Percentiles rank a stretch among this genome's conserved stretches.
phyloP scores from a whole-genome alignment of 352 stramenopile genomes.

The Pythium apleroticum region DNA sequence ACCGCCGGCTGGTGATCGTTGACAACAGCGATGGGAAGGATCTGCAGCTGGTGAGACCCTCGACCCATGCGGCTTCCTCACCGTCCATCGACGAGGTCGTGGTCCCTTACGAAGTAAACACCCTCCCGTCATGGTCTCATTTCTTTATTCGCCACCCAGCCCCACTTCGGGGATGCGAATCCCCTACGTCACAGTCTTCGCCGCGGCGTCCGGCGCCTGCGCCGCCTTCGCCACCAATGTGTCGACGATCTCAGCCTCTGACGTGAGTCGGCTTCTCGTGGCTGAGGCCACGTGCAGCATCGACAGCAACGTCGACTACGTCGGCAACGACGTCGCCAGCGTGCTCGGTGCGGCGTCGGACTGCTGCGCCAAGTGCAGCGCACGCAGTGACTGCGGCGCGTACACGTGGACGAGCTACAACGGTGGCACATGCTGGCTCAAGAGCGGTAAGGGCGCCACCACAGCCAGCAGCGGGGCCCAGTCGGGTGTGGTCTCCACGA shows the following conservation, averaged over 20 bases:
- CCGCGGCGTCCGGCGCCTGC: background rate
- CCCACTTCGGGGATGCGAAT: background rate
- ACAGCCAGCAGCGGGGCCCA: background rate
- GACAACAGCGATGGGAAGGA: too few species aligned
- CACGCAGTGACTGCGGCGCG: background rate
- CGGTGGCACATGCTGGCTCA: background rate
- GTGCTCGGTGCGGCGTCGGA: background rate
- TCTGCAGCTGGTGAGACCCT: too few species aligned
- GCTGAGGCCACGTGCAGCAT: slow-evolving; percentile 2
- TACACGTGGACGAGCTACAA: background rate
- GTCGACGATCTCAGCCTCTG: background rate
- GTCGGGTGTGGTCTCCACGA: background rate
- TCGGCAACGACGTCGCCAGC: slow-evolving; percentile 31
- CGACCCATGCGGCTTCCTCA: too few species aligned
- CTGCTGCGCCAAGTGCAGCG: background rate
- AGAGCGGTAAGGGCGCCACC: background rate
- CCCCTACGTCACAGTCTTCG: background rate
- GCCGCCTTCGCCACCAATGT: background rate
- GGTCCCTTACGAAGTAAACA: too few species aligned
- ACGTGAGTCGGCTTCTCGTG: background rate
- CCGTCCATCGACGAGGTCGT: too few species aligned
- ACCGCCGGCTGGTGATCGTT: too few species aligned
- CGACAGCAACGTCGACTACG: slow-evolving; percentile 30
- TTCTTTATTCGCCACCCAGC: background rate
- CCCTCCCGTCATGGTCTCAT: too few species aligned